Base-by-base conservation (phyloP, 768 basidiomycete species). In the Xerocomellus intermedius region DNA sequence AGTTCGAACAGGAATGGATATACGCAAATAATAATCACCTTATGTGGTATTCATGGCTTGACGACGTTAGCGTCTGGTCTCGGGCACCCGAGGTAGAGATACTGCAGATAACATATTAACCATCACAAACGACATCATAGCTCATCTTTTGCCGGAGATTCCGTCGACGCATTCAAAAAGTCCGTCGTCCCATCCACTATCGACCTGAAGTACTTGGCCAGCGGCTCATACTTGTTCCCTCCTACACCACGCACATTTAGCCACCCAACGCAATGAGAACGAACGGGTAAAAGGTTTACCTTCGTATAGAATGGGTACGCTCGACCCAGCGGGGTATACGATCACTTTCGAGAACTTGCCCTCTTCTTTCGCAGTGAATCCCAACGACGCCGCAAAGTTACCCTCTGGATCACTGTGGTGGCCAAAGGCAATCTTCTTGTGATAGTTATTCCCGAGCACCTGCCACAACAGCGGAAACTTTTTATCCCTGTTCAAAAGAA, bases 401-500 rank as follows among this genome's bases (percentile, higher is more conserved):
- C 85, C 88, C 45, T 86, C 78, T 24, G 82, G 79, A 72, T 91
- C 89, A 35, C 81, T 81, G 63, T 86, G 82, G 28, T 79, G 76
- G 2, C 77, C 86, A 58, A 92, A 83, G 26, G 74, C 77, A 10
- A 93, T 74, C 58, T 82, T 73, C 42, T 82, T 82, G 53, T 77
- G 66, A 73, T 85, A 92, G 59, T 84, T 87, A 66, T 90, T 89
- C 22, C 80, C 82, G 26, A 94, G 79, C 21, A 88, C 84, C 61
- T 86, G 82, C 91, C 91, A 94, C 38, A 93, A 75, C 12, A 93
- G 71, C 2, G 91, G 92, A 42, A 83, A 82, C 63, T 82, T 84
- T 61, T 85, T 87, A 55, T 86, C 86, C 68, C 91, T 85, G 64
- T 87, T 89, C 52, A 89, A 70, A 14, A 91, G 79, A 8, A 94